Conservation (phyloP, 805 yeast genomes). For the Zygosaccharomyces kombuchaensis region DNA sequence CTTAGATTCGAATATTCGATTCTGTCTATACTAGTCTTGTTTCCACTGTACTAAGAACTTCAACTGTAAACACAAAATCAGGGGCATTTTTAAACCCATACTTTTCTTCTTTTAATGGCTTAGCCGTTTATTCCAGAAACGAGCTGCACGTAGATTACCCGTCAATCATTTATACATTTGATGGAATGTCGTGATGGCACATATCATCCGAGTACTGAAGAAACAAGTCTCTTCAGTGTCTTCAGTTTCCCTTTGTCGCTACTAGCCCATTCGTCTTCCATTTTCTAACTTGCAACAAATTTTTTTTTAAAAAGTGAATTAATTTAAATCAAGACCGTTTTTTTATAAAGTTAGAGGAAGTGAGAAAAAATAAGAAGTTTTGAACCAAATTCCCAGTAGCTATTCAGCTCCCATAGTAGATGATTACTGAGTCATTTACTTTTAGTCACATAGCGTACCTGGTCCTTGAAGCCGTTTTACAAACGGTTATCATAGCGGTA, state of each 20-base stretch:
- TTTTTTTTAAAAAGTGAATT: background rate
- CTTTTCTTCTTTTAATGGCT: background rate
- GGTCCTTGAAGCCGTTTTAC: conserved; percentile 87
- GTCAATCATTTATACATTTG: background rate
- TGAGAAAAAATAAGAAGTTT: background rate
- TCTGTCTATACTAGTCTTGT: background rate
- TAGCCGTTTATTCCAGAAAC: background rate
- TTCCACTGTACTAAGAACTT: background rate
- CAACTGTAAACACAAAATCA: background rate
- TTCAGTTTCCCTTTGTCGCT: background rate
- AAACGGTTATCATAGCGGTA: conserved; percentile 80
- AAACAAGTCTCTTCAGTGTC: background rate
- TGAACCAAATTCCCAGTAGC: background rate
- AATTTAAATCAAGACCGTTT: background rate
- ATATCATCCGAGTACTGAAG: background rate
- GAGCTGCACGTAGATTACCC: too few species aligned
- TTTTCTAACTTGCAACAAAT: background rate
- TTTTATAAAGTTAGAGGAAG: background rate
- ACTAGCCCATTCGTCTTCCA: background rate
- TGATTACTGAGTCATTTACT: conserved; percentile 22
- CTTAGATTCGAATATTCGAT: background rate
- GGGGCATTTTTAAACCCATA: background rate
- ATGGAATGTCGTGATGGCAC: background rate
- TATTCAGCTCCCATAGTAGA: background rate
- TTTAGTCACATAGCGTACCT: conserved; percentile 45